A percentile compares a stretch with the other conserved stretches of the same genome.
These are phyloP conservation scores for Polyporus arcularius DNA, from an alignment of 768 basidiomycete genomes.

Conservation along the genomic window DNA sequence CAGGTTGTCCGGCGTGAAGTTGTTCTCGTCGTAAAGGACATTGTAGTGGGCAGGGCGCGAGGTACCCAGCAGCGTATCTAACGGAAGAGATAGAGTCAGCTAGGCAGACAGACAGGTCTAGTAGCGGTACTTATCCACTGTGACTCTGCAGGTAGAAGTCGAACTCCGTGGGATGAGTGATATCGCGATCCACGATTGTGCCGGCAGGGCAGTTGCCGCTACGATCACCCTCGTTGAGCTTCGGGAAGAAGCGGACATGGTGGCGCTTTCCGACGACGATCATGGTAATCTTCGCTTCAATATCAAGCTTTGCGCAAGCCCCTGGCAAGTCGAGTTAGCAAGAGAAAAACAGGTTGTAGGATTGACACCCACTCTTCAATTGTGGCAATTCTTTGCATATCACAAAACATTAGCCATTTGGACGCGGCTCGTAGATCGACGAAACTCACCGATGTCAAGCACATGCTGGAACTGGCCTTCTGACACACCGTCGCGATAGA, in stretches of 20 bases:
- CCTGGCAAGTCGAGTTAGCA: slow-evolving; percentile 37
- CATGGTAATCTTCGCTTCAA: slow-evolving; percentile 69
- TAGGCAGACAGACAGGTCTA: neutral
- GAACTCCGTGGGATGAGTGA: slow-evolving; percentile 70
- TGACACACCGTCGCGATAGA: slow-evolving; percentile 69
- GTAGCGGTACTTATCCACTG: slow-evolving; percentile 46
- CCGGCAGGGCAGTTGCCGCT: slow-evolving; percentile 78
- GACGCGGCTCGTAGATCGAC: neutral
- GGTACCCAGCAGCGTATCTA: slow-evolving; percentile 59
- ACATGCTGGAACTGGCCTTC: slow-evolving; percentile 52
- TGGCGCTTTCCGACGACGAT: slow-evolving; percentile 82
- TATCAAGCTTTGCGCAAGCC: slow-evolving; percentile 60
- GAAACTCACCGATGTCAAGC: slow-evolving; percentile 52
- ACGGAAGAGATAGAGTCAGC: slow-evolving; percentile 14
- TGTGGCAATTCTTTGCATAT: slow-evolving; percentile 17
- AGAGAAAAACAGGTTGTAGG: neutral
- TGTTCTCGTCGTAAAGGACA: slow-evolving; percentile 54
- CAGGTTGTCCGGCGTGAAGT: slow-evolving; percentile 67
- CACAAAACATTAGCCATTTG: neutral
- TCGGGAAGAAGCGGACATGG: slow-evolving; percentile 66
- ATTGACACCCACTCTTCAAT: slow-evolving; percentile 15
- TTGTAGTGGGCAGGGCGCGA: slow-evolving; percentile 67
- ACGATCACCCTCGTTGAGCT: slow-evolving; percentile 51
- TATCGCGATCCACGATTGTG: slow-evolving; percentile 72
- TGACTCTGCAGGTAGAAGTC: slow-evolving; percentile 83